A percentile compares a stretch with the other conserved stretches of the same genome.
These are phyloP conservation scores for Baorangia bicolor DNA, from an alignment of 768 basidiomycete genomes.

Conservation along the genomic window DNA sequence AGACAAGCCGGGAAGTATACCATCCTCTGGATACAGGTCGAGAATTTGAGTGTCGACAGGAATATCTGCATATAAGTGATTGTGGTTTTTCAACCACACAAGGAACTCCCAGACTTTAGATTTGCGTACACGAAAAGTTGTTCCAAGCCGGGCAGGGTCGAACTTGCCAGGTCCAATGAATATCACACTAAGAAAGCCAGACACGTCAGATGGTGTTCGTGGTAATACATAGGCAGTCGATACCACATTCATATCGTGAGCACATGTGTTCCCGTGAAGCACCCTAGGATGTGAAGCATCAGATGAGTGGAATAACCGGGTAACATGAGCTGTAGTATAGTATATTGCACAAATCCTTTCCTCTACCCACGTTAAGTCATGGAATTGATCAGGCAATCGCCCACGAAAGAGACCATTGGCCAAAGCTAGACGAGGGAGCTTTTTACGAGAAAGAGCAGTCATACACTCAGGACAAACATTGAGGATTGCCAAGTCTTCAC, in stretches of 20 bases:
- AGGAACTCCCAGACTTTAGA: background rate
- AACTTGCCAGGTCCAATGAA: slow-evolving; percentile 30
- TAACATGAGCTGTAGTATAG: slow-evolving; percentile 28
- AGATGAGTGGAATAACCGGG: slow-evolving; percentile 24
- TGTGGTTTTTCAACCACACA: background rate
- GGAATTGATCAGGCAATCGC: background rate
- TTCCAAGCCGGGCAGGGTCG: background rate
- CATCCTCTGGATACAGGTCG: background rate
- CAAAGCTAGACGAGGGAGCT: too few species aligned
- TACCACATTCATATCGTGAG: slow-evolving; percentile 34
- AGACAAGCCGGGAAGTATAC: background rate
- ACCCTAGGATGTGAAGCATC: slow-evolving; percentile 23
- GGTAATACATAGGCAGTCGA: slow-evolving; percentile 30
- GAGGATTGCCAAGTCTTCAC: too few species aligned
- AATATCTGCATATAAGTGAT: background rate
- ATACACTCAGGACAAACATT: too few species aligned
- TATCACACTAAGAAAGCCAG: slow-evolving; percentile 25
- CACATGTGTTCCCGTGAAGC: slow-evolving; percentile 36
- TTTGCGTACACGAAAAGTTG: background rate
- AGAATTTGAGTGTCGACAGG: background rate
- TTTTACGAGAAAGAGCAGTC: too few species aligned
- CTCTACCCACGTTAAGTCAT: background rate
- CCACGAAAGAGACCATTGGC: background rate
- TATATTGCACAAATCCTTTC: slow-evolving; percentile 31
- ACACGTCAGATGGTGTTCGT: slow-evolving; percentile 25